Conservation (phyloP, 257 asterid genomes). For the Capsicum baccatum region DNA sequence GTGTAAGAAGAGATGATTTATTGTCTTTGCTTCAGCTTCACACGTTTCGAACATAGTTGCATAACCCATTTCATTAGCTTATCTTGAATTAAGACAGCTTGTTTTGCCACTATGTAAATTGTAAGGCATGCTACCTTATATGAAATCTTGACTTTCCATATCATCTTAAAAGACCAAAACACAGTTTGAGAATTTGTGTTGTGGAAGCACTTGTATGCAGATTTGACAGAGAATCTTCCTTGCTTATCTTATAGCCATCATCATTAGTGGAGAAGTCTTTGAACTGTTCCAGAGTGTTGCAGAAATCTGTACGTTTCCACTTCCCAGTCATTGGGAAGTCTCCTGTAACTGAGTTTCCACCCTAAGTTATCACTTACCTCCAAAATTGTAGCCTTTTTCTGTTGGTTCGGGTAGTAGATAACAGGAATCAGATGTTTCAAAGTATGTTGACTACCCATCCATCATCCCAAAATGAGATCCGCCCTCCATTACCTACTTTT, state of each 20-base stretch:
- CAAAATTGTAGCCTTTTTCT: neutral
- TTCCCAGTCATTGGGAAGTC: neutral
- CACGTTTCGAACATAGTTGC: no score
- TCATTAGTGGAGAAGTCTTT: neutral
- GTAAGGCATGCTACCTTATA: neutral
- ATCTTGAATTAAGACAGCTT: neutral
- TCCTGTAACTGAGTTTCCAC: no score
- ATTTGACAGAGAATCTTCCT: neutral
- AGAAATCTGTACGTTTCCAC: slow-evolving; percentile 7
- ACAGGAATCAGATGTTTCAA: neutral
- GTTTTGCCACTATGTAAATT: neutral
- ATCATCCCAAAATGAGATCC: neutral
- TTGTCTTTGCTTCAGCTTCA: neutral
- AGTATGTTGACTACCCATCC: neutral
- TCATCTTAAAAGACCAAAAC: neutral
- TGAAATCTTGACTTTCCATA: neutral
- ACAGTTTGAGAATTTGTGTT: neutral
- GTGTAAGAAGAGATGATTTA: neutral
- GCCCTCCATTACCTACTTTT: neutral
- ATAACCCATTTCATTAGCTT: neutral
- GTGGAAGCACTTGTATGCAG: neutral
- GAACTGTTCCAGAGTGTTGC: neutral
- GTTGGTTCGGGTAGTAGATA: neutral
- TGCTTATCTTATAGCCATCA: neutral
- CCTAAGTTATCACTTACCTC: neutral